Base-by-base conservation (phyloP, 169 alveolate species). In the Plasmodium adleri region DNA sequence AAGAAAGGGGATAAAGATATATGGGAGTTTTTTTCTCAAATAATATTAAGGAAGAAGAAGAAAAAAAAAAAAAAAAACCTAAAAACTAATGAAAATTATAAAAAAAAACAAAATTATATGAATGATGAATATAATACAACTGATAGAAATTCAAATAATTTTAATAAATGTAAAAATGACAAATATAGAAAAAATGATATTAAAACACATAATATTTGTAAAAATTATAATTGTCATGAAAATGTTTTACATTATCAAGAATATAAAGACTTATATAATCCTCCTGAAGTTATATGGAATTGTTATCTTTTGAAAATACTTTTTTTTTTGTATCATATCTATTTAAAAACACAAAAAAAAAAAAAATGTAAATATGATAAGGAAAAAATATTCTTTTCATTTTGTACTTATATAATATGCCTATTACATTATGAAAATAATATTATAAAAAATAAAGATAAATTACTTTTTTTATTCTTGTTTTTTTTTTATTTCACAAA, bases 371-470 rank as follows among this genome's bases (percentile, higher is more conserved):
- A 60, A 22, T 20, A 13, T 20, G 62, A 15, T 15, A 60, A 6
- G n/a, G 45, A 24, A 80, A 80, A n/a, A 32, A 15, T 32, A 39
- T 80, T 80, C 17, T 49, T 10, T 15, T 12, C 17, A 10, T 24
- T 66, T 15, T 70, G 45, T 56, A 13, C 72, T 3, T 80, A 66
- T 28, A 67, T 80, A 12, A 50, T 66, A 60, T 50, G 56, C 9
- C 62, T 80, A 26, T 67, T 80, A 32, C 90, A 80, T 47, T n/a
- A 59, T 17, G 90, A 62, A 67, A 80, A 80, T 80, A 26, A 60
- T 43, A 45, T 68, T 80, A 80, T 80, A 49, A 67, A 80, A 80
- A 67, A 28, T 43, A 80, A 49, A 63, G 90, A 80, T 72, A 80
- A 80, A 17, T 13, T 58, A 32, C 26, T 80, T 10, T 80, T 80